These are phyloP conservation scores for Chaetothyriales sp. DNA, from an alignment of 2,329 filamentous ascomycete species.

Conservation along the genomic window DNA sequence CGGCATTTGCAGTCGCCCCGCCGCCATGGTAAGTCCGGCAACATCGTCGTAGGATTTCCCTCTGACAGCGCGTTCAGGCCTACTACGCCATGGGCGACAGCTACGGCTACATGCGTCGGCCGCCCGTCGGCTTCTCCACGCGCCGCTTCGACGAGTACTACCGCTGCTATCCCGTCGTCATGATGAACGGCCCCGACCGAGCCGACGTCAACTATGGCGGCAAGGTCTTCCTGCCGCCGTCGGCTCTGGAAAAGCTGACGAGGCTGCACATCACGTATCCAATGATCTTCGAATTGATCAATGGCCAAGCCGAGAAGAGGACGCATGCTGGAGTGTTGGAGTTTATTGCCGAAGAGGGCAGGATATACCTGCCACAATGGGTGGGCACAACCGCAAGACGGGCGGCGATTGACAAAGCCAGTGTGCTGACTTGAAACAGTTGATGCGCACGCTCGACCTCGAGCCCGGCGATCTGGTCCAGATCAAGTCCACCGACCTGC, in stretches of 20 bases:
- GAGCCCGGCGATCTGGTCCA: slow-evolving; percentile 91
- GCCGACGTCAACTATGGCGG: slow-evolving; percentile 88
- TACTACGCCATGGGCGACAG: not conserved
- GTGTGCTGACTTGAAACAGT: slow-evolving; percentile 36
- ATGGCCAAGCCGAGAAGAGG: slow-evolving; percentile 63
- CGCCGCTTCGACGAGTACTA: slow-evolving; percentile 98
- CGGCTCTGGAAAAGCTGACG: slow-evolving; percentile 91
- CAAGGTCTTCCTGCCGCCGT: slow-evolving; percentile 95
- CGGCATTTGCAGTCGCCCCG: not conserved
- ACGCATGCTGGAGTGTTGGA: slow-evolving; percentile 93
- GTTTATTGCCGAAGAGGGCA: slow-evolving; percentile 93
- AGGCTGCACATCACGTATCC: slow-evolving; percentile 93
- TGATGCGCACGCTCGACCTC: slow-evolving; percentile 82
- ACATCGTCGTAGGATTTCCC: not conserved
- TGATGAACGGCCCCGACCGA: slow-evolving; percentile 82
- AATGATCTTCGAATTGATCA: slow-evolving; percentile 90
- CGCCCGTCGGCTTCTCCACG: slow-evolving; percentile 33
- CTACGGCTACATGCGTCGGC: slow-evolving; percentile 4
- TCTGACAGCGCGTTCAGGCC: not conserved
- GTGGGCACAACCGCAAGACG: slow-evolving; percentile 34
- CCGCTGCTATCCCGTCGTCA: slow-evolving; percentile 86
- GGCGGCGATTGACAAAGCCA: slow-evolving; percentile 4
- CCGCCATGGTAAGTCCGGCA: not conserved
- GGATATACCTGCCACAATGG: slow-evolving; percentile 93
- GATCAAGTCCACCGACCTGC: slow-evolving; percentile 85